These are phyloP conservation scores for Diplodia sapinea DNA, from an alignment of 2,329 filamentous ascomycete species.

Conservation along the genomic window DNA sequence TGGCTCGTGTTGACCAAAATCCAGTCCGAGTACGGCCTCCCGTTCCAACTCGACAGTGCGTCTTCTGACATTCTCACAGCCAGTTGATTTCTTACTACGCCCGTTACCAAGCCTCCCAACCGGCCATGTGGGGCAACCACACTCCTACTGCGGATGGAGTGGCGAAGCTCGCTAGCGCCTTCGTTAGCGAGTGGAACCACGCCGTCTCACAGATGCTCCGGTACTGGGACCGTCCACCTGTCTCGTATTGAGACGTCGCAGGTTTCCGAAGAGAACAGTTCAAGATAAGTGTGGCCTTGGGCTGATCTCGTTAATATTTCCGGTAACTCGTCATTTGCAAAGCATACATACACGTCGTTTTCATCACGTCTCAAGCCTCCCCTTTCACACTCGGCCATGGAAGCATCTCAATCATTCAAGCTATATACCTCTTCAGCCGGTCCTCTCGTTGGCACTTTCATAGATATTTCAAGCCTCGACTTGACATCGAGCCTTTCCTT, in stretches of 20 bases:
- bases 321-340: background rate
- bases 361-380: background rate
- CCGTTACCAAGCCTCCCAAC: slow-evolving; percentile 63
- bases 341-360: background rate
- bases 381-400: background rate
- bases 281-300: background rate
- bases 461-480: slow-evolving; percentile 2
- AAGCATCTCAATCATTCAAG: background rate
- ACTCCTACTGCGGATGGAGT: slow-evolving; percentile 63
- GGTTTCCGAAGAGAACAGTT: background rate
- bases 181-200: slow-evolving; percentile 69
- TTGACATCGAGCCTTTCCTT: background rate
- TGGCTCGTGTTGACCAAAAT: slow-evolving; percentile 75
- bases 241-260: slow-evolving; percentile 1
- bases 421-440: background rate
- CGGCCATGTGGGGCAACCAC: slow-evolving; percentile 72
- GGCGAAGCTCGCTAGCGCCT: slow-evolving; percentile 65
- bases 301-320: background rate
- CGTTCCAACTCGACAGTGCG: background rate
- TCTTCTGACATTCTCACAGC: slow-evolving; percentile 46
- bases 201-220: slow-evolving; percentile 70
- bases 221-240: slow-evolving; percentile 69
- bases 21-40: slow-evolving; percentile 61
- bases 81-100: slow-evolving; percentile 68
- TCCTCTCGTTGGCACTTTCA: background rate